Conservation (phyloP, 2,329 filamentous ascomycete species). For the Pleomassaria siparia region DNA sequence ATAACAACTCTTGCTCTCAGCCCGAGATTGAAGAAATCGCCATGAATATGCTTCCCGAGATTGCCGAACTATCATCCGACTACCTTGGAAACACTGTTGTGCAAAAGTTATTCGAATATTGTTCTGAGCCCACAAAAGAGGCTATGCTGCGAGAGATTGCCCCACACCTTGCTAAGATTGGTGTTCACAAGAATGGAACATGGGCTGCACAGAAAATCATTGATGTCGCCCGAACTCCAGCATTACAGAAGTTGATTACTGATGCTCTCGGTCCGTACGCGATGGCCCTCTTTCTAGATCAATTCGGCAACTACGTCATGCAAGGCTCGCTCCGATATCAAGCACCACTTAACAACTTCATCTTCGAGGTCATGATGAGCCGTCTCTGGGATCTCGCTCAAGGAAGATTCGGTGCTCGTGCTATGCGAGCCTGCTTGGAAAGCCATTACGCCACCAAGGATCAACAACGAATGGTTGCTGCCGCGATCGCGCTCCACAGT, state of each 20-base stretch:
- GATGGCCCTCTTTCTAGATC: constrained; percentile 89
- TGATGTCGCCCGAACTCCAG: constrained; percentile 83
- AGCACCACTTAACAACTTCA: constrained; percentile 87
- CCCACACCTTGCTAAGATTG: constrained; percentile 92
- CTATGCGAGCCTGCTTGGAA: constrained; percentile 95
- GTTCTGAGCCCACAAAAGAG: constrained; percentile 85
- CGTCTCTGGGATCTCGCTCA: constrained; percentile 92
- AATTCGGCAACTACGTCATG: constrained; percentile 97
- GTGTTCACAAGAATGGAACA: constrained; percentile 97
- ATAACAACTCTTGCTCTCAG: constrained; percentile 85
- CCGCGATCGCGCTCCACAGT: constrained; percentile 92
- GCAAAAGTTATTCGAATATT: constrained; percentile 97
- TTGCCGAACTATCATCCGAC: constrained; percentile 91
- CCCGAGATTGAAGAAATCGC: constrained; percentile 92
- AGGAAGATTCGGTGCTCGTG: constrained; percentile 89
- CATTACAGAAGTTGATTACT: constrained; percentile 82
- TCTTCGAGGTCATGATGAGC: constrained; percentile 96
- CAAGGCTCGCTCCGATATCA: constrained; percentile 95
- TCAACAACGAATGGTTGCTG: constrained; percentile 92
- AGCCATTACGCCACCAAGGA: constrained; percentile 94
- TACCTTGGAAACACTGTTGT: constrained; percentile 99
- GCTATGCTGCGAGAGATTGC: constrained; percentile 87
- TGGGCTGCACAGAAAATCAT: constrained; percentile 99
- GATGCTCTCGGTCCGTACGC: constrained; percentile 83
- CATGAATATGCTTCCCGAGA: constrained; percentile 91